A percentile compares a stretch with the other conserved stretches of the same genome.
phyloP scores from a whole-genome alignment of 495 filamentous ascomycete species.

The Neurospora sp. region DNA sequence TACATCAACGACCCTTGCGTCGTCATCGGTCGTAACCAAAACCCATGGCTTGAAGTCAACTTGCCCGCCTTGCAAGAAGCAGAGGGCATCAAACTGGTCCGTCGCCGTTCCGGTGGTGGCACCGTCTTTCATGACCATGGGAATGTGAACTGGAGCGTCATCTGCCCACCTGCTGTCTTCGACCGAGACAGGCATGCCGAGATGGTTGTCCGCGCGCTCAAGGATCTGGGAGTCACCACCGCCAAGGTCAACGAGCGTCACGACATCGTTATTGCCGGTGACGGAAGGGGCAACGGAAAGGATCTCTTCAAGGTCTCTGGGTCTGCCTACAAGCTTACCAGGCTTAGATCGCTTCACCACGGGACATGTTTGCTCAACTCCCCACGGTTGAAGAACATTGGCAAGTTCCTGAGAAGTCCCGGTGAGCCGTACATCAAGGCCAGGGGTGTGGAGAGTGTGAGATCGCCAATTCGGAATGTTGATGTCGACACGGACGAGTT shows the following conservation, averaged over 20 bases:
- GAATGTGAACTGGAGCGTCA: conserved; percentile 90
- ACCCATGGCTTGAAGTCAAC: conserved; percentile 90
- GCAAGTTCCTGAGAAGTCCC: conserved; percentile 58
- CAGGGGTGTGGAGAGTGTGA: conserved; percentile 86
- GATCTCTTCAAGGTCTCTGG: conserved; percentile 73
- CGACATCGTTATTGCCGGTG: conserved; percentile 70
- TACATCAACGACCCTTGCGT: conserved; percentile 81
- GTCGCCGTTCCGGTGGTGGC: conserved; percentile 78
- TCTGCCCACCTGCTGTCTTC: conserved; percentile 63
- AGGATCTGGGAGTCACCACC: conserved; percentile 32
- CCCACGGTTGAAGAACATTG: conserved; percentile 56
- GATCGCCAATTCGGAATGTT: conserved; percentile 75
- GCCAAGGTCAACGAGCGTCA: conserved; percentile 78
- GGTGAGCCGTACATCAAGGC: conserved; percentile 66
- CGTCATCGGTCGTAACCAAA: conserved; percentile 91
- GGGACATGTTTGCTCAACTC: conserved; percentile 76
- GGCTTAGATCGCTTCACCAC: conserved; percentile 72
- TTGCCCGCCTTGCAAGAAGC: conserved; percentile 41
- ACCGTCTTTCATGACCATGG: conserved; percentile 88
- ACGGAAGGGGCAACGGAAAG: conserved; percentile 1
- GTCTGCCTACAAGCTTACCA: conserved; percentile 84
- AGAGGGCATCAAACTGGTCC: conserved; percentile 43
- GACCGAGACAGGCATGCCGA: conserved; percentile 78
- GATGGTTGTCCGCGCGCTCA: conserved; percentile 77
- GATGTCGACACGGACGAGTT: conserved; percentile 39